Evolutionary conservation across 495 filamentous ascomycete species (phyloP).

Genomic region (Sporormia fimetaria): DNA sequence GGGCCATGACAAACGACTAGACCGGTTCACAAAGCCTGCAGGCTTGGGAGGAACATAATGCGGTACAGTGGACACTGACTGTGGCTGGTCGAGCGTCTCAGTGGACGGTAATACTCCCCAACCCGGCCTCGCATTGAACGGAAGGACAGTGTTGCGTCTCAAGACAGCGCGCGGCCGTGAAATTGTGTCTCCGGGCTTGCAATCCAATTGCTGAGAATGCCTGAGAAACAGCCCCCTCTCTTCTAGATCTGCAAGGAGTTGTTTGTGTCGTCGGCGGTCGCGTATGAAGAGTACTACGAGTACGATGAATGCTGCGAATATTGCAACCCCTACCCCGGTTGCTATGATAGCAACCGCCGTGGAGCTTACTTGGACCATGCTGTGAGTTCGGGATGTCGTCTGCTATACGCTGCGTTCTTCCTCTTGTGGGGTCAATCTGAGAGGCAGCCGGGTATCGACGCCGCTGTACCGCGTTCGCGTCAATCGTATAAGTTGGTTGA

Average conservation of each 20-base stretch:
- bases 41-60: conserved; percentile 11
- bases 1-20: conserved; percentile 17
- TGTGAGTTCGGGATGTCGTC: background rate
- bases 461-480: too few relatives aligned
- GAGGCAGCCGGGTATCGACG: too few relatives aligned
- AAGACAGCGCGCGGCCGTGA: conserved; percentile 15
- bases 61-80: conserved; percentile 3
- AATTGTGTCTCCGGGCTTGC: conserved; percentile 2
- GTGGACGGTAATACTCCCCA: conserved; percentile 16
- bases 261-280: conserved; percentile 12
- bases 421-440: background rate
- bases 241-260: conserved; percentile 17
- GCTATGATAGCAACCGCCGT: conserved; percentile 6
- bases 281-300: conserved; percentile 11
- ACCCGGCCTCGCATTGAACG: conserved; percentile 23
- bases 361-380: conserved; percentile 4
- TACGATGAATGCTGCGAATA: conserved; percentile 12
- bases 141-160: conserved; percentile 16
- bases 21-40: conserved; percentile 1
- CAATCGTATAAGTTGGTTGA: too few relatives aligned
- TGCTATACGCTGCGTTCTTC: conserved; percentile 1
- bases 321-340: conserved; percentile 4
- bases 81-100: conserved; percentile 8
- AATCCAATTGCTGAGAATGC: conserved; percentile 2
- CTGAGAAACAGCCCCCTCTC: conserved; percentile 15